Base-by-base conservation (phyloP, 2,329 filamentous ascomycete genomes). In the Alternaria angustiovoidea region DNA sequence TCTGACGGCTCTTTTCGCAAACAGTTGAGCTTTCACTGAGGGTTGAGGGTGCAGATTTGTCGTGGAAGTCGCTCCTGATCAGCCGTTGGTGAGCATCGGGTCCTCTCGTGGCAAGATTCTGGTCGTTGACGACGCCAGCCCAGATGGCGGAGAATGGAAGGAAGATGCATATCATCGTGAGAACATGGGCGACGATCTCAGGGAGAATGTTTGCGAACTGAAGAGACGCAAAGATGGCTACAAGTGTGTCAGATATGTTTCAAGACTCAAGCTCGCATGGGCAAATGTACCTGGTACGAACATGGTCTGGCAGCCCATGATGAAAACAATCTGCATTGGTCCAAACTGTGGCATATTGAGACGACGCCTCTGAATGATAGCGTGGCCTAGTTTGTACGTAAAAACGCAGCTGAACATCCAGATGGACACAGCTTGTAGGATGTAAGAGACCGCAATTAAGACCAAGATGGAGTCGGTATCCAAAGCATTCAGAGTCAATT, bases 241-340 rank as follows among this genome's bases (percentile, higher is more conserved):
- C 7, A 18, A 9, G 16, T 20, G 5, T n/a, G 62, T 74, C 67
- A 72, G 70, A 63, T 41, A 30, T 61, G 51, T 55, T 48, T 51
- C 24, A 44, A 28, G 26, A 3, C 30, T 7, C 2, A 20, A 4
- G 20, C 20, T 20, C 8, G 26, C 16, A 16, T 8, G 8, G 4
- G 7, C 16, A 24, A 36, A 36, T 68, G 30, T 72, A 89, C 88
- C 84, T 72, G 89, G 89, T 62, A 90, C 80, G 34, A 88, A 71
- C 81, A 91, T 82, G 1, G 88, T 90, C 76, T 90, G 88, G 62
- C 86, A 88, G 48, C 87, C 86, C 84, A 90, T 89, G 68, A 90
- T 84, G 73, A 89, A 89, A 62, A 91, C 86, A 57, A 89, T 84
- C 67, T 89, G 86, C 82, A 91, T 87, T 1, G 87, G 86, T 9